Evolutionary conservation across 768 basidiomycete genomes (phyloP), one percentile per base, ranked within the genome.

Genomic region (Mrakia hoshinonis): DNA sequence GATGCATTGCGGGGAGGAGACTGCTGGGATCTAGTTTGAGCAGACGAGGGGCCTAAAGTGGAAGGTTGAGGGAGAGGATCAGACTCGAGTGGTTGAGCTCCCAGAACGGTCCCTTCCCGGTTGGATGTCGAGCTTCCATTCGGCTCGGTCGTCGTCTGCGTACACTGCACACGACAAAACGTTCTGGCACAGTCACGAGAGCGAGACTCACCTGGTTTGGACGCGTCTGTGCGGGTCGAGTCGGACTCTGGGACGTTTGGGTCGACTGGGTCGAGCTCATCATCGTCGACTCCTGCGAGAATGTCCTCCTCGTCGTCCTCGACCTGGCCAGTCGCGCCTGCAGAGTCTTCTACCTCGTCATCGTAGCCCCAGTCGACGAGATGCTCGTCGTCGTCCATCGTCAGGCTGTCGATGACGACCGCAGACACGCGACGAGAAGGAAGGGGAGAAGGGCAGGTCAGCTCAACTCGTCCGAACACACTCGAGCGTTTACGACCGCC

Each of bases 281-380:
- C 31, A 11, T 61, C 58, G 31, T 34, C 34, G 36, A 36, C 34
- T 2, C 31, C 31, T 22, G 58, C 58, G 58, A 61, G 58, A 36
- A 61, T 61, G 22, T 61, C 58, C 15, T 61, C 58, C 15, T 61
- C 58, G 34, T 61, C 34, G 15, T 61, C 58, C 18, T 36, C 34
- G 5, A n/a, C 20, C 31, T 31, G 58, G 12, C 58, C 58, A 20
- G 58, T 34, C 31, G 58, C 58, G 5, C 22, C 58, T 10, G 36
- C n/a, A 22, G 34, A 31, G 31, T 34, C 34, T 43, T 62, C 69
- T 0, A 62, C 69, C 4, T 62, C 60, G 24, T 69, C 69, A 29
- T 69, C 69, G 61, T 63, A 69, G 31, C 69, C 69, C 69, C 69
- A 69, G 38, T 69, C 69, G 31, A 69, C 58, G 47, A 49, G 39